Conservation (phyloP, 306 rosid species). For the Rosa chinensis region DNA sequence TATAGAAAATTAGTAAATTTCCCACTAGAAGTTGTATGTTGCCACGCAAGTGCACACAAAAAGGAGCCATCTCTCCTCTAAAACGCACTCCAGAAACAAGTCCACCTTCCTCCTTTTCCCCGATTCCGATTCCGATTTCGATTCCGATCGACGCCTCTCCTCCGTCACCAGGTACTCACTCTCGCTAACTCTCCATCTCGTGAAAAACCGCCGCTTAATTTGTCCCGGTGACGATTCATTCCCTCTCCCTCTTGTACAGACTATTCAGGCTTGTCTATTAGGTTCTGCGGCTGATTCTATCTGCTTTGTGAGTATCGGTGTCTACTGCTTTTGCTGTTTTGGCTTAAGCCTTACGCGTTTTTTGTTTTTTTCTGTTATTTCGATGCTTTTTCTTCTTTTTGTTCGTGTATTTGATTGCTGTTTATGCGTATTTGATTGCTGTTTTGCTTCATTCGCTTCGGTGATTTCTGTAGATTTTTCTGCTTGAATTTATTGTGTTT, state of each 20-base stretch:
- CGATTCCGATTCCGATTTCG: constrained; percentile 19
- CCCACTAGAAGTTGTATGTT: constrained; percentile 17
- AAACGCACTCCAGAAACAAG: constrained; percentile 16
- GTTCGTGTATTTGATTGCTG: not conserved
- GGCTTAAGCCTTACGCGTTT: not conserved
- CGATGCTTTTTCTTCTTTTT: not conserved
- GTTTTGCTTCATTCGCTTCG: not conserved
- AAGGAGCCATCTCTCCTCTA: not conserved
- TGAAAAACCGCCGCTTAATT: not conserved
- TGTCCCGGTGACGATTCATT: not conserved
- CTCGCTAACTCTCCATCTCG: not conserved
- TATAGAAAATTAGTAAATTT: not conserved
- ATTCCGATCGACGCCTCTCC: not conserved
- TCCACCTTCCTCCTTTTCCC: constrained; percentile 26
- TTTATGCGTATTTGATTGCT: not conserved
- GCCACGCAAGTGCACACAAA: constrained; percentile 25
- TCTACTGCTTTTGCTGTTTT: not conserved
- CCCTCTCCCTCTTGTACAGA: not conserved
- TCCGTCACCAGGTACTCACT: constrained; percentile 21
- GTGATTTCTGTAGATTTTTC: no score
- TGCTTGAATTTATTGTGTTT: not conserved
- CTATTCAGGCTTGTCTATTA: not conserved
- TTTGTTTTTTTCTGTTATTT: not conserved
- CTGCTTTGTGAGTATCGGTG: not conserved
- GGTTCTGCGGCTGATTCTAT: not conserved